Evolutionary conservation across 306 rosid species (phyloP), one percentile per base, ranked within the genome.

Genomic region (Castanopsis chinensis): DNA sequence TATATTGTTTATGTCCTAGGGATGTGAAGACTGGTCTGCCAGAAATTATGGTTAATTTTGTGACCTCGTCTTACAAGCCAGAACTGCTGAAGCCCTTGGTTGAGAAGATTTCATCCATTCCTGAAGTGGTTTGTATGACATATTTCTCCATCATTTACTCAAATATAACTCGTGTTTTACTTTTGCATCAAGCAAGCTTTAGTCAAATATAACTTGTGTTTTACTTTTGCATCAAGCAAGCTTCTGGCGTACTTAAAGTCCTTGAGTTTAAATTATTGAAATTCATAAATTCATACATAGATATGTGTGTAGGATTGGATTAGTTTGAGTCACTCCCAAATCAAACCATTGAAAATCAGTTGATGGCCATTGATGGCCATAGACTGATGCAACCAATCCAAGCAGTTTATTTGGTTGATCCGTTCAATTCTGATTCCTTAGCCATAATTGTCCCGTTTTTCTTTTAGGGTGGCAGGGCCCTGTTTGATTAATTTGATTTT

Each of bases 11-110:
- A 77, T 84, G 74, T 82, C 68, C 58, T 84, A 94, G 99, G 77
- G 85, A 92, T 83, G 88, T 89, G 63, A 74, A 76, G 71, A 91
- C 95, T 63, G 87, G 92, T 83, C 88, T 76, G 52, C 90, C 91
- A 73, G 97, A 94, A 84, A 80, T 94, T 75, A 92, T 94, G 99
- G 99, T 94, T 68, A 94, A 94, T 86, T 90, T 94, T 79, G 99
- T 94, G 89, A 94, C 95, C 75, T 92, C 99, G 64, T 92, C 97
- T 69, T 84, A 91, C 89, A 81, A 87, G 83, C 93, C 93, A 57
- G 92, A 90, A 73, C 85, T 88, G 78, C 91, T 94, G 84, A 79
- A 80, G 88, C 89, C 92, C 78, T 84, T 94, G 45, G 90, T 91
- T 54, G 87, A 90, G 79, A 91, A 84, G 88, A 84, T 91, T 84